Base-by-base conservation (phyloP, 192 early-diverging fungal genomes). In the Coemansia furcata region DNA sequence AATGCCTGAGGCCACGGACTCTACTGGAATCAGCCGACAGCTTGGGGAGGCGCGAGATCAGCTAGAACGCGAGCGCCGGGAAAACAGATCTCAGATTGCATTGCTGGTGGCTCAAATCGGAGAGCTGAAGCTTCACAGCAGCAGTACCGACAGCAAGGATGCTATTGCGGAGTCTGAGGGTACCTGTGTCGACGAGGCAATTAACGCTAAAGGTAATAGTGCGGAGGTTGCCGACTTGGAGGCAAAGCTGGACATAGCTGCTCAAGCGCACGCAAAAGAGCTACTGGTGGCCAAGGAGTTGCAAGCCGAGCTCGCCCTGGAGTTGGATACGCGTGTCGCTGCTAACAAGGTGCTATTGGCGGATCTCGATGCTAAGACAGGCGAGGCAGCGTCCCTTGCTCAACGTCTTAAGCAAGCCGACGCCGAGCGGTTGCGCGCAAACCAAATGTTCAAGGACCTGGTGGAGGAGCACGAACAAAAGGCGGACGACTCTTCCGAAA, bases 51-150 rank as follows among this genome's bases (percentile, higher is more conserved):
- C 54, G 1, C 71, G 62, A 1, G 71, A 73, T 42, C 26, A 42
- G 63, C 68, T 76, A 6, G 74, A 76, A 43, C 71, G 71, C 35
- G 79, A 82, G 74, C 74, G 79, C 38, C 63, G 57, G 21, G 65
- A 55, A 2, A 67, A 52, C 65, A 66, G 66, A 21, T 46, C 54
- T 15, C 55, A 65, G 65, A 73, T 82, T 14, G 65, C 62, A 2
- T 50, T 58, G 38, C 62, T 82, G n/a, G 70, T 73, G 62, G 42
- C 43, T 6, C 71, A 67, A 39, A 65, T 78, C 21, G 47, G 23
- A 47, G 65, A 73, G 58, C 65, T 76, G n/a, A 46, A 47, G 10
- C 58, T 60, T 10, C 58, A 60, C 6, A n/a, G 26, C 30, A 29
- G 17, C 19, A 43, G 60, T 23, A 12, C 12, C 11, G 52, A 23